phyloP scores from a whole-genome alignment of 345 rosid species.

The Bruguiera parviflora region DNA sequence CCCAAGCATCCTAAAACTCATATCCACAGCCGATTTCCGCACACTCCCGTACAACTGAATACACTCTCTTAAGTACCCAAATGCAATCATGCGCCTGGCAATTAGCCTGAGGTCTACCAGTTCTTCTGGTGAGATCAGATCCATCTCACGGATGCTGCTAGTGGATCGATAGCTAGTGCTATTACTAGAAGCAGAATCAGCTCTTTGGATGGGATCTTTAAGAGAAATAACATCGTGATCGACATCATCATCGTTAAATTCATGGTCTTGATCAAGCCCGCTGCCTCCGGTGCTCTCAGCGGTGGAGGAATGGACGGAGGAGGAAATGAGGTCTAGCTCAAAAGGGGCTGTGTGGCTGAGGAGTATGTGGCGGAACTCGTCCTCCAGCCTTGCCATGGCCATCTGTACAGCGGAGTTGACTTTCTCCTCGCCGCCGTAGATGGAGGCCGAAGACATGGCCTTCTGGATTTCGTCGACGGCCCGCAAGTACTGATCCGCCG shows the following conservation, averaged over 20 bases:
- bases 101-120: conserved; percentile 59
- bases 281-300: neutral
- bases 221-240: neutral
- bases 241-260: neutral
- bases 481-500: conserved; percentile 69
- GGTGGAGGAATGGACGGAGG: conserved; percentile 25
- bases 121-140: conserved; percentile 69
- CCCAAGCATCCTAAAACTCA: conserved; percentile 61
- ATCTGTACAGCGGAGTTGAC: conserved; percentile 72
- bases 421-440: conserved; percentile 40
- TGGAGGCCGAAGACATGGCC: conserved; percentile 41
- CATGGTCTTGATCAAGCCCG: conserved; percentile 8
- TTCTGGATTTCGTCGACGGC: conserved; percentile 92
- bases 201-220: conserved; percentile 18
- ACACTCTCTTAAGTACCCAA: conserved; percentile 79
- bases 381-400: conserved; percentile 97
- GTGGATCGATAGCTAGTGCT: conserved; percentile 58
- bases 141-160: conserved; percentile 80
- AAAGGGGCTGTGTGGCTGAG: conserved; percentile 57
- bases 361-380: conserved; percentile 85
- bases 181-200: conserved; percentile 14
- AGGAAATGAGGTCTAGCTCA: conserved; percentile 46
- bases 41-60: conserved; percentile 89
- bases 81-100: conserved; percentile 71
- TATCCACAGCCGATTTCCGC: conserved; percentile 75